These are phyloP conservation scores for Pythium phragmitis DNA, from an alignment of 352 stramenopile species.

Conservation along the genomic window DNA sequence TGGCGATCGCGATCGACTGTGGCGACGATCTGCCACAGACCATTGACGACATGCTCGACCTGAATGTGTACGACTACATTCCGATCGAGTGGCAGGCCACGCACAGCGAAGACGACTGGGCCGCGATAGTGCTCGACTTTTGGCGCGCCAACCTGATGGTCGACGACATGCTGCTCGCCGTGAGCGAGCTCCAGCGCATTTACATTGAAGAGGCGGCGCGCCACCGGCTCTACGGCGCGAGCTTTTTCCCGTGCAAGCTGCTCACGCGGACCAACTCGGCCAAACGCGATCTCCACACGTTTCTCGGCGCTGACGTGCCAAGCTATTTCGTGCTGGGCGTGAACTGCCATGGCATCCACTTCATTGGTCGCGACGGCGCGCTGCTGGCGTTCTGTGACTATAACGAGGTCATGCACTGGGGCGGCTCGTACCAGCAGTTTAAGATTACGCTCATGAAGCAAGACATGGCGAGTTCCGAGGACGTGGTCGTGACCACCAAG, in stretches of 20 bases:
- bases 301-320: constrained; percentile 62
- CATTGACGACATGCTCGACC: constrained; percentile 61
- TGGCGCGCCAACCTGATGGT: constrained; percentile 53
- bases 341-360: constrained; percentile 90
- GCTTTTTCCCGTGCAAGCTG: constrained; percentile 87
- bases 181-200: constrained; percentile 71
- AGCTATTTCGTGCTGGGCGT: constrained; percentile 88
- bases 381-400: constrained; percentile 74
- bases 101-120: constrained; percentile 82
- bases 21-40: constrained; percentile 52
- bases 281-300: constrained; percentile 22
- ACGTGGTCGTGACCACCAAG: constrained; percentile 69
- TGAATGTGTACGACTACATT: constrained; percentile 86
- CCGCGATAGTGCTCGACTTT: constrained; percentile 61
- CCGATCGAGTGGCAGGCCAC: constrained; percentile 68
- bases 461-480: constrained; percentile 38
- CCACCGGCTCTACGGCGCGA: constrained; percentile 81
- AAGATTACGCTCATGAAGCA: constrained; percentile 61
- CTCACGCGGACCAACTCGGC: constrained; percentile 32
- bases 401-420: constrained; percentile 53
- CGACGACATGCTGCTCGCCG: constrained; percentile 31
- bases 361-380: constrained; percentile 70
- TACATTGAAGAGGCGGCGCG: constrained; percentile 85
- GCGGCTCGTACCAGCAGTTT: constrained; percentile 62
- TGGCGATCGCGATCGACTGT: constrained; percentile 82